phyloP scores from a whole-genome alignment of 345 rosid genomes.

The Cardiospermum halicacabum region DNA sequence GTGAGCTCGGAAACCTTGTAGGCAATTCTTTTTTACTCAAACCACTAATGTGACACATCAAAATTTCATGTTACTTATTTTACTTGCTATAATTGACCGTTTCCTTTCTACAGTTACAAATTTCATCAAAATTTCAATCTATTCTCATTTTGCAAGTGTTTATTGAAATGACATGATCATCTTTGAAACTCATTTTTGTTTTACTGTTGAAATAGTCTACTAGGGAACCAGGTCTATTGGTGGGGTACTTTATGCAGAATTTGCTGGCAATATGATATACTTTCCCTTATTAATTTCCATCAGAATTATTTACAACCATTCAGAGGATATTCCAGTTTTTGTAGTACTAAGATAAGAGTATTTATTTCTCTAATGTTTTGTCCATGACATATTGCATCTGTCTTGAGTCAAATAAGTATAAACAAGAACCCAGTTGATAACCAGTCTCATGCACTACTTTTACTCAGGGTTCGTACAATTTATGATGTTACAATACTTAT shows the following conservation, averaged over 20 bases:
- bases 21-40: background rate
- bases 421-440: background rate
- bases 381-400: background rate
- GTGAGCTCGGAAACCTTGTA: conserved; percentile 28
- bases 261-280: background rate
- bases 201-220: background rate
- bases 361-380: background rate
- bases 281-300: background rate
- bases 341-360: background rate
- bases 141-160: background rate
- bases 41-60: background rate
- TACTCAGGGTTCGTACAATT: background rate
- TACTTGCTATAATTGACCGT: background rate
- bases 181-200: background rate
- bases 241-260: background rate
- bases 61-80: background rate
- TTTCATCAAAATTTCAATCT: background rate
- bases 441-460: background rate
- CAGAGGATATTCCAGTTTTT: background rate
- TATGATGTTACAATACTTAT: background rate
- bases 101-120: background rate
- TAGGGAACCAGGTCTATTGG: background rate
- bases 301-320: background rate
- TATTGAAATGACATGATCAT: background rate
- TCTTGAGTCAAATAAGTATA: background rate